A percentile compares a stretch with the other conserved stretches of the same genome.
phyloP scores from a whole-genome alignment of 2,329 filamentous ascomycete genomes.

The Nemania diffusa region DNA sequence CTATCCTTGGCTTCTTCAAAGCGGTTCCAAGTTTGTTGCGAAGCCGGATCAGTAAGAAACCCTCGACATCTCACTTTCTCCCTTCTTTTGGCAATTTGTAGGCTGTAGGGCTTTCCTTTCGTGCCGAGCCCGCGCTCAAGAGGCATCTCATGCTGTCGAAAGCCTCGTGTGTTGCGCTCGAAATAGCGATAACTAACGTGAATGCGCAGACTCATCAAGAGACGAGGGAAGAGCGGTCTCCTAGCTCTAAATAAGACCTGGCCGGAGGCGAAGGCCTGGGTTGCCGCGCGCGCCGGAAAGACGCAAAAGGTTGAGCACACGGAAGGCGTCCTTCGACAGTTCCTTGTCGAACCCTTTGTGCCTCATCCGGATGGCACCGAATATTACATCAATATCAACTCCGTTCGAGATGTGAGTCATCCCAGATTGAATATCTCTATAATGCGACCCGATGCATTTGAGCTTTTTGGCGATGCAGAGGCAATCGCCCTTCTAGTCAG shows the following conservation, averaged over 20 bases:
- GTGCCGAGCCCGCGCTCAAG: background rate
- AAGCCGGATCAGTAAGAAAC: conserved; percentile 85
- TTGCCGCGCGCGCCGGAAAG: conserved; percentile 92
- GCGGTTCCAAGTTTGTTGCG: conserved; percentile 91
- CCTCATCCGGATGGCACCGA: conserved; percentile 95
- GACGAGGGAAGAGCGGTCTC: conserved; percentile 98
- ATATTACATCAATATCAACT: conserved; percentile 99
- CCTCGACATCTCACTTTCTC: background rate
- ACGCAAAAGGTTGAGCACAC: conserved; percentile 91
- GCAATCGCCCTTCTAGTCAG: conserved; percentile 21
- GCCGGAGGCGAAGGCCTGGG: conserved; percentile 92
- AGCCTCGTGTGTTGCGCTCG: background rate
- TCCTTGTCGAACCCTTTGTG: conserved; percentile 98
- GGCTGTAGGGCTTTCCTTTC: background rate
- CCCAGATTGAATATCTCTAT: conserved; percentile 25
- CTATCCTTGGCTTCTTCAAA: conserved; percentile 92
- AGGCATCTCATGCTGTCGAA: background rate
- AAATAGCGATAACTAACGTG: background rate
- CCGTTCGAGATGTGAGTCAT: conserved; percentile 92
- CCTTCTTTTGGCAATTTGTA: background rate
- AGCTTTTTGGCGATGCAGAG: conserved; percentile 25
- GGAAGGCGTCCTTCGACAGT: conserved; percentile 88
- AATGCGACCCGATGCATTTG: conserved; percentile 32
- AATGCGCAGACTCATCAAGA: conserved; percentile 81
- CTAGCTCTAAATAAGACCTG: conserved; percentile 97